These are phyloP conservation scores for Clonostachys byssicola DNA, from an alignment of 2,329 filamentous ascomycete genomes.

Conservation along the genomic window DNA sequence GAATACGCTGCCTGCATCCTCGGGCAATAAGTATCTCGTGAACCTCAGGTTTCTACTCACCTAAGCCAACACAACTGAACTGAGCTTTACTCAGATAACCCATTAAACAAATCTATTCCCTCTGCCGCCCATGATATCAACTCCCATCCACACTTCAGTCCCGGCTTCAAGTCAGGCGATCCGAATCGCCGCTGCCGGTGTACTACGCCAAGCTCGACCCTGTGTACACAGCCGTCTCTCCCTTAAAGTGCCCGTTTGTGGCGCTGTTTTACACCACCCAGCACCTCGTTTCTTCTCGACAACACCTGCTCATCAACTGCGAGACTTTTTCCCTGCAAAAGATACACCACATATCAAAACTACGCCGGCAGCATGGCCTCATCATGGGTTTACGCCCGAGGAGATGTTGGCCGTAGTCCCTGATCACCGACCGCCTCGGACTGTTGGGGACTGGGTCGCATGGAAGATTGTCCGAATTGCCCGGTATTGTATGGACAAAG, in stretches of 20 bases:
- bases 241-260: no score
- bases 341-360: slow-evolving; percentile 57
- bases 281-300: slow-evolving; percentile 41
- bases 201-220: not conserved
- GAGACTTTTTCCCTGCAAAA: slow-evolving; percentile 59
- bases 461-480: slow-evolving; percentile 72
- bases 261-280: slow-evolving; percentile 4
- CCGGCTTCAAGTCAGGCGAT: slow-evolving; percentile 15
- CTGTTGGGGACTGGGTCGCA: slow-evolving; percentile 73
- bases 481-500: slow-evolving; percentile 76
- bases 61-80: no score
- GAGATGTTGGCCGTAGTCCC: slow-evolving; percentile 74
- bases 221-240: not conserved
- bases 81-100: no score
- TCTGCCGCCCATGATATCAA: slow-evolving; percentile 15
- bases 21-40: no score
- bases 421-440: slow-evolving; percentile 71
- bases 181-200: slow-evolving; percentile 8
- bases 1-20: no score
- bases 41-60: no score
- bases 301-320: slow-evolving; percentile 37
- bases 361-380: slow-evolving; percentile 64
- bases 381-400: slow-evolving; percentile 70
- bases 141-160: slow-evolving; percentile 11
- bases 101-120: no score